Evolutionary conservation across 345 rosid genomes (phyloP), one percentile per base, ranked within the genome.

Genomic region (Alliaria petiolata): DNA sequence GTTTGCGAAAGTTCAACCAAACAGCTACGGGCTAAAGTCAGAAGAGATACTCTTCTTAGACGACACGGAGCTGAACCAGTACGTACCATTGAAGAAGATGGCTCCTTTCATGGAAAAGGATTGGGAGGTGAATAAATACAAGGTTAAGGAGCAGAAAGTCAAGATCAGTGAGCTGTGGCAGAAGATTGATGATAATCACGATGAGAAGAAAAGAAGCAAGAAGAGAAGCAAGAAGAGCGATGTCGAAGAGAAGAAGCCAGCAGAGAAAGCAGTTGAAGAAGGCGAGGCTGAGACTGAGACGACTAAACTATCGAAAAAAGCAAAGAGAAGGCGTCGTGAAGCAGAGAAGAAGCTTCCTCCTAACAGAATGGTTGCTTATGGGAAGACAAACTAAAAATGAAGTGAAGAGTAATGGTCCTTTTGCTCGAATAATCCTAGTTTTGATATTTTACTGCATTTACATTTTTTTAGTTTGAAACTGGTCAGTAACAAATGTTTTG

Each of bases 71-170:
- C 80, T 93, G 84, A 93, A 85, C 84, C 95, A 91, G 55, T 93
- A 82, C 67, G 92, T 93, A 35, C 84, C 97, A 13, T 70, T 93
- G 78, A 91, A 93, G 79, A 86, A 83, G 79, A 78, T 93, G 71
- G 95, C 92, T 46, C 89, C 97, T 42, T 93, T 84, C 74, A 62
- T 64, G 35, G 96, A 91, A 47, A 78, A 78, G 47, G 97, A 91
- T 67, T 93, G 95, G 95, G 90, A 89, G 78, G 89, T 91, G 36
- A 88, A 81, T 3, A n/a, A n/a, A n/a, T n/a, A n/a, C n/a, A n/a
- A n/a, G n/a, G n/a, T n/a, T n/a, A n/a, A n/a, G n/a, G n/a, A n/a
- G n/a, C n/a, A n/a, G n/a, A n/a, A n/a, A n/a, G n/a, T n/a, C n/a
- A n/a, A n/a, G n/a, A 72, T 15, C 33, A 82, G 44, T 76, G 91